A percentile compares a stretch with the other conserved stretches of the same genome.
Evolutionary conservation across 2,329 filamentous ascomycete genomes (phyloP).

Genomic region (Metarhizium guizhouense): DNA sequence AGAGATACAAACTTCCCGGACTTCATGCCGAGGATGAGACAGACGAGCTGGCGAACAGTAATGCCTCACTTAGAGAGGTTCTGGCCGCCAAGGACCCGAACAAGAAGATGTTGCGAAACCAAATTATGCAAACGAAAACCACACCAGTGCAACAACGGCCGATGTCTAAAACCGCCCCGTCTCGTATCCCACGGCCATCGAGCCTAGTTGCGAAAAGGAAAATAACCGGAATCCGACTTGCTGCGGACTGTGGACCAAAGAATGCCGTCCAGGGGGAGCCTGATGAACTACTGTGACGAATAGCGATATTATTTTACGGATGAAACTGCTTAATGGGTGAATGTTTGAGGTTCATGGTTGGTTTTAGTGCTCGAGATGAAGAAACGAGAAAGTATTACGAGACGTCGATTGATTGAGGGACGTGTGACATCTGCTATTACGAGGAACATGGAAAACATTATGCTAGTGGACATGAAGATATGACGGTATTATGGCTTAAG

Average conservation of each 20-base stretch:
- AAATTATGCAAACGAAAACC: not conserved
- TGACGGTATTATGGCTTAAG: not conserved
- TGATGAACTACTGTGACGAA: constrained; percentile 6
- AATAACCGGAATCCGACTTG: not conserved
- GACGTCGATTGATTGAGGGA: not conserved
- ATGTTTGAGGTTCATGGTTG: not conserved
- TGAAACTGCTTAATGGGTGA: not conserved
- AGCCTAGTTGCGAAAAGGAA: not conserved
- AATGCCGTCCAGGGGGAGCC: not conserved
- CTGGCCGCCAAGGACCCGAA: constrained; percentile 21
- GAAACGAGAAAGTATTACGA: not conserved
- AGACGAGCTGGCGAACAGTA: constrained; percentile 21
- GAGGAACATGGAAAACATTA: not conserved
- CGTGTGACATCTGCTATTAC: not conserved
- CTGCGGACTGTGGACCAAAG: not conserved
- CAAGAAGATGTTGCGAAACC: not conserved
- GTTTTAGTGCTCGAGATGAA: not conserved
- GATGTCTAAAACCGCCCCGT: not conserved
- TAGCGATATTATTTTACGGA: not conserved
- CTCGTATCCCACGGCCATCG: not conserved
- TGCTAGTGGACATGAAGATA: not conserved
- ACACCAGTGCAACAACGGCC: not conserved
- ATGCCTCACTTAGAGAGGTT: constrained; percentile 1
- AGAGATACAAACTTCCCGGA: constrained; percentile 19
- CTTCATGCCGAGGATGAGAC: constrained; percentile 12